These are phyloP conservation scores for Scedosporium aurantiacum DNA, from an alignment of 2,329 filamentous ascomycete genomes.

Conservation along the genomic window DNA sequence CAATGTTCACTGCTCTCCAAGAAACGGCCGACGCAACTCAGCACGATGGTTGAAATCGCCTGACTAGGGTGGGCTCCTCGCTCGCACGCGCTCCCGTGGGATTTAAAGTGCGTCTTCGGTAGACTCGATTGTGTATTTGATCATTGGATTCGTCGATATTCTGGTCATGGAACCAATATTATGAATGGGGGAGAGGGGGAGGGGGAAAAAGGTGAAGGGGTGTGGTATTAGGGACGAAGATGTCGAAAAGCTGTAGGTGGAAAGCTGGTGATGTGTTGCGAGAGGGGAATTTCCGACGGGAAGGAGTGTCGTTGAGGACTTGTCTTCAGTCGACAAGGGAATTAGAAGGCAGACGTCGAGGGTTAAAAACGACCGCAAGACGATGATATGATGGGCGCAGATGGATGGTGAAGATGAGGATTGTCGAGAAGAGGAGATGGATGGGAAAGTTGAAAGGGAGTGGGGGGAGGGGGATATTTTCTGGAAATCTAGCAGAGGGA, in stretches of 20 bases:
- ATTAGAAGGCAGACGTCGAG: conserved; percentile 1
- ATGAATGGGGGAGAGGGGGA: conserved; percentile 14
- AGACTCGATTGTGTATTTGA: conserved; percentile 36
- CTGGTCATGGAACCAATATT: conserved; percentile 27
- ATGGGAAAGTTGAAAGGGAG: conserved; percentile 2
- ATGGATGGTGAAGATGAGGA: background rate
- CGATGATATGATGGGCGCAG: conserved; percentile 4
- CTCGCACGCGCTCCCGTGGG: conserved; percentile 56
- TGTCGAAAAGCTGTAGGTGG: conserved; percentile 3
- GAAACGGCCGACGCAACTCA: conserved; percentile 16
- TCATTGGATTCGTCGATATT: conserved; percentile 39
- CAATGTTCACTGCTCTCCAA: conserved; percentile 1
- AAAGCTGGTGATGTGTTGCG: conserved; percentile 10
- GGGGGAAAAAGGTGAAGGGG: conserved; percentile 12
- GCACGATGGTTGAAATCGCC: conserved; percentile 51
- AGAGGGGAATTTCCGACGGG: conserved; percentile 3
- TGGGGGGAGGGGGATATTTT: conserved; percentile 6
- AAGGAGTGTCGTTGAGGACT: conserved; percentile 5
- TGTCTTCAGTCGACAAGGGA: conserved; percentile 6
- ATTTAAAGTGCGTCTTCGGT: conserved; percentile 58
- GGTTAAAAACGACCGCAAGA: background rate
- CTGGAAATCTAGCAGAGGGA: conserved; percentile 6
- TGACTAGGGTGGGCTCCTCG: conserved; percentile 28
- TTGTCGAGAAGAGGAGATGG: conserved; percentile 8
- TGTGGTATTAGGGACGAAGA: conserved; percentile 7